A percentile compares a stretch with the other conserved stretches of the same genome.
Conservation (phyloP, 2,329 filamentous ascomycete species). For the Ceratocystiopsis brevicomis region DNA sequence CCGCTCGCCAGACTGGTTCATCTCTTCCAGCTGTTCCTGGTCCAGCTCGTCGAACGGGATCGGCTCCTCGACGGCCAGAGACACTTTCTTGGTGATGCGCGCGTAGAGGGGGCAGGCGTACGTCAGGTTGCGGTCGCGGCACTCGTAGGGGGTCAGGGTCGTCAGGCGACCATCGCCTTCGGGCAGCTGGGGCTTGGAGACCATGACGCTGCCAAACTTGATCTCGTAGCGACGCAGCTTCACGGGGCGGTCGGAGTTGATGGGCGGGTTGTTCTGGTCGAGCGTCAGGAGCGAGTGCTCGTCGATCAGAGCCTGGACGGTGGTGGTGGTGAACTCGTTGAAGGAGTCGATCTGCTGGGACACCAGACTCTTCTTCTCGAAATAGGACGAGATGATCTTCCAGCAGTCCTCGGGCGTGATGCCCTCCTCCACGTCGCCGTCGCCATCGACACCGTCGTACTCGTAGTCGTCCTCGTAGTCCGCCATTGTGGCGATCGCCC, state of each 20-base stretch:
- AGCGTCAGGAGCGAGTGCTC: slow-evolving; percentile 86
- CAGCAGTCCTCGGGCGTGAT: slow-evolving; percentile 98
- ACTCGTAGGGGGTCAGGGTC: slow-evolving; percentile 82
- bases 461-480: slow-evolving; percentile 36
- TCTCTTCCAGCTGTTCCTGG: slow-evolving; percentile 38
- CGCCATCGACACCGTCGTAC: slow-evolving; percentile 34
- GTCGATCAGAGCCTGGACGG: slow-evolving; percentile 85
- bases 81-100: slow-evolving; percentile 69
- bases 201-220: slow-evolving; percentile 76
- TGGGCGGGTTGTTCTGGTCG: slow-evolving; percentile 72
- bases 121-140: slow-evolving; percentile 83
- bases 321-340: slow-evolving; percentile 87
- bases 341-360: slow-evolving; percentile 97
- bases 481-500: slow-evolving; percentile 22
- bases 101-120: slow-evolving; percentile 87
- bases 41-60: slow-evolving; percentile 51
- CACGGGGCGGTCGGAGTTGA: slow-evolving; percentile 58
- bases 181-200: slow-evolving; percentile 77
- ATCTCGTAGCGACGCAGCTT: slow-evolving; percentile 86
- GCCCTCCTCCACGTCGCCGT: slow-evolving; percentile 50
- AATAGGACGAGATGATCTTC: slow-evolving; percentile 94
- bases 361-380: slow-evolving; percentile 85
- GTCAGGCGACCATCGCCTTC: slow-evolving; percentile 82
- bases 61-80: slow-evolving; percentile 60
- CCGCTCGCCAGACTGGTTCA: slow-evolving; percentile 33